These are phyloP conservation scores for Erythrobasidium yunnanense DNA, from an alignment of 768 basidiomycete species.

Conservation along the genomic window DNA sequence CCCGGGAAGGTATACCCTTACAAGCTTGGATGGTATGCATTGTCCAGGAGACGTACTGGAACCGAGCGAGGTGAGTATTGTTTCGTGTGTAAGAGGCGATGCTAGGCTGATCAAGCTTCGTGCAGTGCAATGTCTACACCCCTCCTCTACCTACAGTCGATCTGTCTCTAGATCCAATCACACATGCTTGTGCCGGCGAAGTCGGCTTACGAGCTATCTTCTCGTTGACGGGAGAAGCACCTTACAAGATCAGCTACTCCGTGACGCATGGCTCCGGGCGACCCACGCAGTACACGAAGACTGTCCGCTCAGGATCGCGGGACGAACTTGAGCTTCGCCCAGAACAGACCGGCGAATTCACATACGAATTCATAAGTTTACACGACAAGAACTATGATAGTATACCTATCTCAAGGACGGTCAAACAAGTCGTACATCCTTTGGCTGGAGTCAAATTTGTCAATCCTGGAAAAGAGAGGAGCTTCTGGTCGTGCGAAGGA, in stretches of 20 bases:
- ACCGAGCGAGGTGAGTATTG: conserved; percentile 25
- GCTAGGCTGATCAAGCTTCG: too few relatives aligned
- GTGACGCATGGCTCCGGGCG: conserved; percentile 59
- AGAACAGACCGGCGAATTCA: conserved; percentile 76
- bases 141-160: conserved; percentile 68
- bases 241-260: conserved; percentile 72
- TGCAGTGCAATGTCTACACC: conserved; percentile 36
- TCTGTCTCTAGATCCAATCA: conserved; percentile 43
- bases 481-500: conserved; percentile 59
- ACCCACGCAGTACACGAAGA: conserved; percentile 47
- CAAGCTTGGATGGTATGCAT: conserved; percentile 59
- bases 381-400: conserved; percentile 76
- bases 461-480: conserved; percentile 44
- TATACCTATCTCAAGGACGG: conserved; percentile 60
- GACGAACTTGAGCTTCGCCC: conserved; percentile 77
- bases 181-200: conserved; percentile 48
- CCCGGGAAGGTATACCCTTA: conserved; percentile 68
- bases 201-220: conserved; percentile 81
- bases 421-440: conserved; percentile 73
- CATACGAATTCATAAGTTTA: conserved; percentile 65
- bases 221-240: conserved; percentile 74
- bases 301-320: conserved; percentile 54
- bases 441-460: conserved; percentile 38
- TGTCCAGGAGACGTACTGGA: conserved; percentile 68
- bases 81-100: too few relatives aligned